phyloP scores from a whole-genome alignment of 345 rosid species.

The Moricandia arvensis region DNA sequence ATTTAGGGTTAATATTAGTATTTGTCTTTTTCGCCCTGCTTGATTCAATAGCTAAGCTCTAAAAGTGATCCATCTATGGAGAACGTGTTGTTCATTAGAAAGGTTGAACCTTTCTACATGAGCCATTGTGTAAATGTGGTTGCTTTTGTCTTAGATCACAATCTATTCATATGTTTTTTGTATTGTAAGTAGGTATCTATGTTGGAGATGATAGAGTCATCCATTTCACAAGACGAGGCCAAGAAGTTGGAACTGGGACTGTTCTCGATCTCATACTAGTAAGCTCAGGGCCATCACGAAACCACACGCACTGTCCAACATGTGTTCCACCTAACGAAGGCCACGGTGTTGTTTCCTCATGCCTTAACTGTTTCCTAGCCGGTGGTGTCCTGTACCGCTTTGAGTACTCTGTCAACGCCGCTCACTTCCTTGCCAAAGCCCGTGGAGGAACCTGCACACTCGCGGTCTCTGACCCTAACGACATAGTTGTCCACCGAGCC shows the following conservation, averaged over 20 bases:
- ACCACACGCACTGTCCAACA: constrained; percentile 55
- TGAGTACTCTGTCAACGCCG: constrained; percentile 70
- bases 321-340: constrained; percentile 57
- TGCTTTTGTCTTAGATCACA: no score
- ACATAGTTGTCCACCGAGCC: constrained; percentile 63
- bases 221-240: constrained; percentile 88
- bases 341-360: constrained; percentile 71
- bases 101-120: no score
- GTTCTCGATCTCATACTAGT: constrained; percentile 63
- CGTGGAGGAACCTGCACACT: constrained; percentile 95
- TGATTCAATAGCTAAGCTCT: background rate
- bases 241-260: constrained; percentile 93
- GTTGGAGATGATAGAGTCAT: constrained; percentile 76
- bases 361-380: constrained; percentile 85
- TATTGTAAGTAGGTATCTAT: constrained; percentile 55
- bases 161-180: no score
- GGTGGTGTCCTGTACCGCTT: constrained; percentile 80
- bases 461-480: constrained; percentile 58
- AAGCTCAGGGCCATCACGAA: constrained; percentile 68
- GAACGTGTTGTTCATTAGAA: no score
- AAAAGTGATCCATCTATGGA: no score
- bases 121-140: no score
- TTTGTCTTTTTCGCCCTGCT: background rate
- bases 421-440: constrained; percentile 77
- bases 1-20: background rate